Evolutionary conservation across 78 protist species (phyloP), one percentile per base, ranked within the genome.

Genomic region (Salpingoeca rosetta): DNA sequence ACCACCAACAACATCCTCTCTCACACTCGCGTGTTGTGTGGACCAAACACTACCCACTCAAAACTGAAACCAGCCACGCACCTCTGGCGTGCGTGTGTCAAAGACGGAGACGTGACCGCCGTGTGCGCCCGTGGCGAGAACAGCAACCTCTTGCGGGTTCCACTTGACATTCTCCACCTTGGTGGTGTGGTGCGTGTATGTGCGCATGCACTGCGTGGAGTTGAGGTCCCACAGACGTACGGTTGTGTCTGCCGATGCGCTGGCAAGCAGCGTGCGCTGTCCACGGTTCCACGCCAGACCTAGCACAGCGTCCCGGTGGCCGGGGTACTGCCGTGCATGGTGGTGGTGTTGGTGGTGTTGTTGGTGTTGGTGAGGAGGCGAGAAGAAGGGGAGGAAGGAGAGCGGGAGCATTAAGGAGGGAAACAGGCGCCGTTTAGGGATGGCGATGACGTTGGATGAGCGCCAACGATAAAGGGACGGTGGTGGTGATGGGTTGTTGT

Each of bases 191-290:
- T 92, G 92, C 1, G 10, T 35, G 51, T 88, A 45, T 3, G 93
- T 90, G n/a, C 12, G 65, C 25, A 90, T 22, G 75, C 91, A 89
- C 36, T 3, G 1, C 11, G 11, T 73, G 27, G 28, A 17, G 11
- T 36, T 0, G 31, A 94, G 22, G 35, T 91, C 94, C 95, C 97
- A 93, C 51, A 92, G 84, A 39, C 88, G 86, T 38, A 94, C 90
- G 0, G 90, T 91, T 0, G 1, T 26, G 74, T 94, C 97, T 0
- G 94, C 95, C 0, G 93, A 84, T 25, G 88, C 90, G 77, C 91
- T 85, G 22, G 95, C 93, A 0, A 94, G 86, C 40, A 91, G n/a
- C 45, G 82, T 89, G 26, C 88, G 72, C 57, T 88, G 40, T 0
- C 24, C 65, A 0, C 35, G n/a, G 40, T 89, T 89, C 92, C 92